Evolutionary conservation across 164 flowering plant genomes (phyloP).

Genomic region (Cinnamomum micranthum): DNA sequence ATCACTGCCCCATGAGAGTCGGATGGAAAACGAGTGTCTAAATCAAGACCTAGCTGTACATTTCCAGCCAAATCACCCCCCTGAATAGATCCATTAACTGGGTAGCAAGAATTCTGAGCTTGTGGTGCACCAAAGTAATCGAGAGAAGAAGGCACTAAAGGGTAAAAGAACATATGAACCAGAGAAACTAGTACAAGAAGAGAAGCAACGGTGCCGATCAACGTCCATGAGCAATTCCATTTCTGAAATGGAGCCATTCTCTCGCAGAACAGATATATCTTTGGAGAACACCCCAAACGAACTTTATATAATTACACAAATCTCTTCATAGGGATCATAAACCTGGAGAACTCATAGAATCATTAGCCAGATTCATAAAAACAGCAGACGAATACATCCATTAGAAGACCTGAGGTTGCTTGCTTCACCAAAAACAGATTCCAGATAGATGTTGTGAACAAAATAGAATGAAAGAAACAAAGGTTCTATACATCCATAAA

Average conservation of each 20-base stretch:
- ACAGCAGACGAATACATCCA: neutral
- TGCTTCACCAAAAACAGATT: neutral
- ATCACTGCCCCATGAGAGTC: slow-evolving; percentile 63
- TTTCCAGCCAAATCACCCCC: slow-evolving; percentile 15
- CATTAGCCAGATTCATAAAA: neutral
- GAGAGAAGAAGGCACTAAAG: slow-evolving; percentile 49
- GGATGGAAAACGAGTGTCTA: slow-evolving; percentile 44
- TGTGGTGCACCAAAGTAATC: slow-evolving; percentile 36
- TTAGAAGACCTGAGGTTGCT: neutral
- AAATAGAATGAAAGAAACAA: neutral
- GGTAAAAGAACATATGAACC: slow-evolving; percentile 61
- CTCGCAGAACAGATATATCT: slow-evolving; percentile 5
- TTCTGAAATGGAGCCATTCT: slow-evolving; percentile 41
- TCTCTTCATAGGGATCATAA: neutral
- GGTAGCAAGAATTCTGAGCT: slow-evolving; percentile 36
- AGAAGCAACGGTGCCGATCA: slow-evolving; percentile 47
- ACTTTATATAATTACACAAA: neutral
- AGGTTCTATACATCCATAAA: neutral
- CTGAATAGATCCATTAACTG: slow-evolving; percentile 35
- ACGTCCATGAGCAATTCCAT: slow-evolving; percentile 71
- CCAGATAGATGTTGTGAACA: neutral
- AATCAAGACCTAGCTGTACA: slow-evolving; percentile 19
- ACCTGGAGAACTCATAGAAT: neutral
- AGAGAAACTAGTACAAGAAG: slow-evolving; percentile 47
- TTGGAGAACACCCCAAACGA: neutral